These are phyloP conservation scores for Phylloporus sp. DNA, from an alignment of 1,284 basidiomycete genomes.

Conservation along the genomic window DNA sequence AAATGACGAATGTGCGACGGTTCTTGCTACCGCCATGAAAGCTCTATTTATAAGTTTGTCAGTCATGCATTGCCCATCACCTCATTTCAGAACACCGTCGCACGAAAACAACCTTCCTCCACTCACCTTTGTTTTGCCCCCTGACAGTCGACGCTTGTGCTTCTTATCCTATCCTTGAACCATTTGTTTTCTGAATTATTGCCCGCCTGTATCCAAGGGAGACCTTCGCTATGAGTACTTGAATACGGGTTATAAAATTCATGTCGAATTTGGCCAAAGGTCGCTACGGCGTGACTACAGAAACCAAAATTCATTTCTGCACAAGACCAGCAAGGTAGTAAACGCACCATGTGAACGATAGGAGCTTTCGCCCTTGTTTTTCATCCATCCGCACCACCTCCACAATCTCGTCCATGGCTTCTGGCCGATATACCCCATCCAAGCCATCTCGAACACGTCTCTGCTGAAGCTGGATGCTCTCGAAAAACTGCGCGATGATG, in stretches of 20 bases:
- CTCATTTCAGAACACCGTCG: no score
- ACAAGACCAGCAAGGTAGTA: slow-evolving; percentile 12
- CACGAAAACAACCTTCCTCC: no score
- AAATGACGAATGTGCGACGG: no score
- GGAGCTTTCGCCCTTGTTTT: slow-evolving; percentile 81
- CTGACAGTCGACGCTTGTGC: no score
- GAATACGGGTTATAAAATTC: slow-evolving; percentile 99
- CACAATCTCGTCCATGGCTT: slow-evolving; percentile 86
- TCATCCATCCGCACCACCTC: slow-evolving; percentile 89
- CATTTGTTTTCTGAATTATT: no score
- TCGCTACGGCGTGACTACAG: slow-evolving; percentile 94
- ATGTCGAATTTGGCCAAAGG: slow-evolving; percentile 98
- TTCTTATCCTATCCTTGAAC: no score
- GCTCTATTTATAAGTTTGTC: no score
- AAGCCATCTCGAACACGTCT: slow-evolving; percentile 77
- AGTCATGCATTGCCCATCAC: no score
- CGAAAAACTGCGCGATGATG: slow-evolving; percentile 56
- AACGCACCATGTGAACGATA: slow-evolving; percentile 81
- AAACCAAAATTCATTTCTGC: not conserved
- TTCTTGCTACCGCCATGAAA: no score
- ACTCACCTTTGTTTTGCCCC: no score
- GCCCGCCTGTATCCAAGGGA: no score
- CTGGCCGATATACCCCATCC: slow-evolving; percentile 71
- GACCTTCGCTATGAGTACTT: no score
- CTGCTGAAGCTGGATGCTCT: slow-evolving; percentile 76